Conservation (phyloP, 164 flowering plant genomes). For the Houttuynia cordata region DNA sequence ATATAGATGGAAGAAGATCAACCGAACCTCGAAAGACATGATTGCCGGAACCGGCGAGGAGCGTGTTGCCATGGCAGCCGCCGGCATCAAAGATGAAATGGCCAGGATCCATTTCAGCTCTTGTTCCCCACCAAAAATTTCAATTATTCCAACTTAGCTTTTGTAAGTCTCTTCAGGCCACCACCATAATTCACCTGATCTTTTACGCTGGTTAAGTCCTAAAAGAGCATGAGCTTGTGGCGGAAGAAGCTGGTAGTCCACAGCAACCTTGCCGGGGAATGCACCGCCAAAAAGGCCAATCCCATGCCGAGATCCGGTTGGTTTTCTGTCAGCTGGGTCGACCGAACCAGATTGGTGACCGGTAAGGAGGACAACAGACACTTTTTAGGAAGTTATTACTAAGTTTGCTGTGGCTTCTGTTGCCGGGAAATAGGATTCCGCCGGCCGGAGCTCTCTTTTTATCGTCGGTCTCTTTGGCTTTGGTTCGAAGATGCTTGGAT, state of each 20-base stretch:
- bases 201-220: not conserved
- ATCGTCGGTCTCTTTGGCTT: no score
- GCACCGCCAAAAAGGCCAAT: slow-evolving; percentile 62
- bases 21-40: slow-evolving; percentile 26
- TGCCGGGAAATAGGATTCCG: no score
- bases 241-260: slow-evolving; percentile 91
- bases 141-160: not conserved
- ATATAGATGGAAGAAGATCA: no score
- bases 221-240: slow-evolving; percentile 74
- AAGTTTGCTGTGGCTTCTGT: no score
- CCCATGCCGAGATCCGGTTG: slow-evolving; percentile 39
- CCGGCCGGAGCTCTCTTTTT: no score
- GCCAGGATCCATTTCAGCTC: slow-evolving; percentile 30
- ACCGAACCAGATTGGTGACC: no score
- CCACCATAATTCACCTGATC: not conserved
- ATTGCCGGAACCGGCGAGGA: slow-evolving; percentile 34
- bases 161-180: not conserved
- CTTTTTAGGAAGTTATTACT: no score
- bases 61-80: slow-evolving; percentile 39
- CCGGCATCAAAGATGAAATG: slow-evolving; percentile 37
- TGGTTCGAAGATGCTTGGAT: no score
- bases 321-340: not conserved
- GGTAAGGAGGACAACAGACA: no score
- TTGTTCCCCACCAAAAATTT: not conserved
- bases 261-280: slow-evolving; percentile 56